A percentile compares a stretch with the other conserved stretches of the same genome.
Conservation (phyloP, 2,329 filamentous ascomycete genomes). For the Beauveria rudraprayagi region DNA sequence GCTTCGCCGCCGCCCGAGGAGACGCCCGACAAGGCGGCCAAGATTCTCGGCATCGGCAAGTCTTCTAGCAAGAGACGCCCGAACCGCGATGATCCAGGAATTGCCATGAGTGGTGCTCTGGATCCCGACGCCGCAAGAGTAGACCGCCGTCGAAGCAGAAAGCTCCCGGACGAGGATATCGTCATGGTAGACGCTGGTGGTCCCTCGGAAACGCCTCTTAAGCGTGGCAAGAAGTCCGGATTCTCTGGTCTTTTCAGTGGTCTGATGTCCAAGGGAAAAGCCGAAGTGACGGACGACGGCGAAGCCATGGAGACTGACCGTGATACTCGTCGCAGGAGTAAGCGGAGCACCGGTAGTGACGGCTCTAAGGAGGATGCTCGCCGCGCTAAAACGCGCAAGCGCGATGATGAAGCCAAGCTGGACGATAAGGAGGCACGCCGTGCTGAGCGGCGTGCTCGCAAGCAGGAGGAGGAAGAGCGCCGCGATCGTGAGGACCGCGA, state of each 20-base stretch:
- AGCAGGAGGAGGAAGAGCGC: constrained; percentile 42
- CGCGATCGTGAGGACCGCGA: constrained; percentile 41
- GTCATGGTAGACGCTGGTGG: constrained; percentile 29
- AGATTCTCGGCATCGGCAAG: constrained; percentile 56
- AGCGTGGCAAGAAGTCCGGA: constrained; percentile 42
- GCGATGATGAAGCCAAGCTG: constrained; percentile 19
- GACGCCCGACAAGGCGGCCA: constrained; percentile 64
- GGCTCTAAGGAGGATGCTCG: constrained; percentile 50
- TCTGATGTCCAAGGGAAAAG: constrained; percentile 38
- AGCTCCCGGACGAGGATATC: constrained; percentile 30
- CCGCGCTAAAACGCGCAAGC: constrained; percentile 1
- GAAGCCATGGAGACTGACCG: constrained; percentile 46
- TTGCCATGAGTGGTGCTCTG: constrained; percentile 37
- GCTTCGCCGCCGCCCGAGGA: constrained; percentile 68
- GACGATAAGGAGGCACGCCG: constrained; percentile 53
- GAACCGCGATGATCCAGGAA: constrained; percentile 41
- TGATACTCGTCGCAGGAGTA: constrained; percentile 55
- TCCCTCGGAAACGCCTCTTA: constrained; percentile 25
- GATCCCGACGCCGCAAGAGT: constrained; percentile 31
- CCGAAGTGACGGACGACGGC: constrained; percentile 42
- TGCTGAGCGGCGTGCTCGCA: constrained; percentile 43
- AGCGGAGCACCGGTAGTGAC: constrained; percentile 42
- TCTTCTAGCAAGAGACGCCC: constrained; percentile 34
- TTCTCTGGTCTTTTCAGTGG: constrained; percentile 56
- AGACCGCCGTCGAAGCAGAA: constrained; percentile 27